Base-by-base conservation (phyloP, 441 rosid species). In the Pelargonium myrrhifolium region DNA sequence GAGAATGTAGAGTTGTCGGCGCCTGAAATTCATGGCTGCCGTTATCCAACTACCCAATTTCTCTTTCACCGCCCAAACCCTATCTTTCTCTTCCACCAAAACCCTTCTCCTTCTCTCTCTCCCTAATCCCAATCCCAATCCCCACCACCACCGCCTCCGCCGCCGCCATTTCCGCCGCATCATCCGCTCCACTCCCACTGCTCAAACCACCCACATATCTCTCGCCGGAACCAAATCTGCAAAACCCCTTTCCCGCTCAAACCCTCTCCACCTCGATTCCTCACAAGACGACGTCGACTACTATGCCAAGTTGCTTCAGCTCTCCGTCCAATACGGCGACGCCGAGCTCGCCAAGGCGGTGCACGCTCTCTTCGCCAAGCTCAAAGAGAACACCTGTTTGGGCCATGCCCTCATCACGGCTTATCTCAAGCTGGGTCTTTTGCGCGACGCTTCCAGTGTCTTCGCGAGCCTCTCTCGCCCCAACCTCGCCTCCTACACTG, bases 401-500 rank as follows among this genome's bases (percentile, higher is more conserved):
- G 81, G 88, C 10, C 89, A 85, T 65, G 78, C 87, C 62, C 65
- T 88, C 6, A 80, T 86, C 68, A 47, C 80, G 1, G 78, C 95
- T 9, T 92, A 87, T 72, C 76, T 85, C 69, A 87, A 85, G 69
- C 81, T 87, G 64, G 93, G 95, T 9, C 79, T 66, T 64, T 62
- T 78, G 67, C 72, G 67, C 9, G 83, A 83, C 53, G 94, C 95
- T 40, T 84, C 67, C 62, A 71, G 72, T 58, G 86, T 82, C 6
- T 81, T 92, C 71, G 14, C 5, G 18, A 74, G 76, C 10, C 75
- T 92, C 10, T 75, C 83, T 43, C 68, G 70, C 9, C 96, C 95
- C 15, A 78, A 78, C 67, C 88, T 87, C 20, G 95, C 86, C 39
- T 85, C 98, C 67, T 90, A 84, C 68, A 85, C 86, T 64, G 67